phyloP scores from a whole-genome alignment of 2,329 filamentous ascomycete genomes.

The Corniculantispora saksenae region DNA sequence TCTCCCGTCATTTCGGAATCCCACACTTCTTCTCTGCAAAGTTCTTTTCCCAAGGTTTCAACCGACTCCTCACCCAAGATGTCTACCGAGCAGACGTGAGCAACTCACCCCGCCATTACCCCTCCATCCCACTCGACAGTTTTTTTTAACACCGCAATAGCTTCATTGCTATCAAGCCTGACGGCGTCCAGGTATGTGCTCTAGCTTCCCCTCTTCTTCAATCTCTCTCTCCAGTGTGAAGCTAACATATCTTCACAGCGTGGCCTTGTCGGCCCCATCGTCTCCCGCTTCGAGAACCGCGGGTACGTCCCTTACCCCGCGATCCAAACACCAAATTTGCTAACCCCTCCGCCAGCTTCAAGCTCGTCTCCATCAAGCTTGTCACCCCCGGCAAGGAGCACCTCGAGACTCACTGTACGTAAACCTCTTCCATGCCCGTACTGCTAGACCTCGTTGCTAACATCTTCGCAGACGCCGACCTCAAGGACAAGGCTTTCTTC shows the following conservation, averaged over 20 bases:
- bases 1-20: constrained; percentile 32
- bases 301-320: constrained; percentile 58
- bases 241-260: constrained; percentile 60
- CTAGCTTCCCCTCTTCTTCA: neutral
- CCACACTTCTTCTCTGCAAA: constrained; percentile 29
- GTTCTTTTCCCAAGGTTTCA: constrained; percentile 32
- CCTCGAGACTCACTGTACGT: constrained; percentile 90
- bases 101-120: constrained; percentile 38
- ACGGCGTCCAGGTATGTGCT: constrained; percentile 87
- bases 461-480: constrained; percentile 68
- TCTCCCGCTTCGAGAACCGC: constrained; percentile 96
- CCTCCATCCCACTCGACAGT: constrained; percentile 21
- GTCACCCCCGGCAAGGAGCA: constrained; percentile 85
- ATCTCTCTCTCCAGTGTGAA: neutral
- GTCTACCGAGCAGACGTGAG: constrained; percentile 84
- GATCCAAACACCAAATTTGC: constrained; percentile 6
- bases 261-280: constrained; percentile 96
- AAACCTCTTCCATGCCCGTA: constrained; percentile 23
- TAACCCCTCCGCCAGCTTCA: constrained; percentile 65
- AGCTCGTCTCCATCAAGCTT: constrained; percentile 98
- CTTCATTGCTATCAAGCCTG: constrained; percentile 99
- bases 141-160: constrained; percentile 51
- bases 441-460: constrained; percentile 26
- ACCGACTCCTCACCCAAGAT: constrained; percentile 51
- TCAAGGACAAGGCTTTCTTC: constrained; percentile 96